Percentiles rank a stretch among this genome's conserved stretches.
Evolutionary conservation across 495 filamentous ascomycete species (phyloP).

Genomic region (Evansstolkia leycettana): DNA sequence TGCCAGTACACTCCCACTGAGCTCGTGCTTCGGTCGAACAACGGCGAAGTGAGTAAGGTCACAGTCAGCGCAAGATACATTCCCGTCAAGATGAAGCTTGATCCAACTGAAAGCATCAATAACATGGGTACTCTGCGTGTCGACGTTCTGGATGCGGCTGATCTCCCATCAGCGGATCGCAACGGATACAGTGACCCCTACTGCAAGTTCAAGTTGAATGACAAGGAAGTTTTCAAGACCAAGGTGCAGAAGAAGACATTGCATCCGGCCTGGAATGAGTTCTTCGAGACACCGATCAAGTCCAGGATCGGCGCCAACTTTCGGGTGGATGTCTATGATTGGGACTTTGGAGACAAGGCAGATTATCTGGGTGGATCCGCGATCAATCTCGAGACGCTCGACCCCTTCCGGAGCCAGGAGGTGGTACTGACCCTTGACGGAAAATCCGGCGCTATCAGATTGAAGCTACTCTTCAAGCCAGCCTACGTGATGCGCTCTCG

Average conservation of each 20-base stretch:
- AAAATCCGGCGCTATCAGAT: slow-evolving; percentile 70
- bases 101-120: slow-evolving; percentile 93
- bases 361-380: slow-evolving; percentile 67
- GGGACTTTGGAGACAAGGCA: slow-evolving; percentile 86
- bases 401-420: slow-evolving; percentile 69
- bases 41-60: slow-evolving; percentile 68
- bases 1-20: slow-evolving; percentile 74
- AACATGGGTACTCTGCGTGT: slow-evolving; percentile 92
- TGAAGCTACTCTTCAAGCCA: slow-evolving; percentile 88
- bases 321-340: slow-evolving; percentile 77
- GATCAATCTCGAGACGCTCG: slow-evolving; percentile 74
- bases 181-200: slow-evolving; percentile 96
- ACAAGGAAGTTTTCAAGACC: slow-evolving; percentile 79
- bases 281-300: slow-evolving; percentile 71
- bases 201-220: slow-evolving; percentile 86
- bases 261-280: slow-evolving; percentile 90
- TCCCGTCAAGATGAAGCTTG: slow-evolving; percentile 83
- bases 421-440: slow-evolving; percentile 69
- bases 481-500: slow-evolving; percentile 79
- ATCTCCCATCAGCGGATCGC: slow-evolving; percentile 83
- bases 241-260: slow-evolving; percentile 94
- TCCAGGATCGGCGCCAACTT: slow-evolving; percentile 81
- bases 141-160: slow-evolving; percentile 75
- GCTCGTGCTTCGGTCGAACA: slow-evolving; percentile 59
- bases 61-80: slow-evolving; percentile 90